These are phyloP conservation scores for Cutaneotrichosporon dermatis DNA, from an alignment of 1,284 basidiomycete species.

Conservation along the genomic window DNA sequence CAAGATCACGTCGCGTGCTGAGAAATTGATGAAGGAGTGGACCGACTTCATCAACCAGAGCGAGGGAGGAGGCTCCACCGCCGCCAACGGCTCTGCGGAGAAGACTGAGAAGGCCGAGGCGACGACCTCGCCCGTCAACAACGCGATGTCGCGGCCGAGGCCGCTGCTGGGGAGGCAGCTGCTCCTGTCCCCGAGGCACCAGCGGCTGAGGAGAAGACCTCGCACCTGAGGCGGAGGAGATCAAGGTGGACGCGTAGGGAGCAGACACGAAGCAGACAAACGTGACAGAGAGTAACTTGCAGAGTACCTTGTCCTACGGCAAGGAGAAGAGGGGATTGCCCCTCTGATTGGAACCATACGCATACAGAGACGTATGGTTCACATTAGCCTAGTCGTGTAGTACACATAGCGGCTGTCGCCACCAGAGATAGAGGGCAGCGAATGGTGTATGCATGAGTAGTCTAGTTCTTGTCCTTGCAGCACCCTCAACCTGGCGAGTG, in stretches of 20 bases:
- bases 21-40: conserved; percentile 47
- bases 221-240: conserved; percentile 7
- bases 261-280: not conserved
- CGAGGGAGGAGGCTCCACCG: conserved; percentile 6
- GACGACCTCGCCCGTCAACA: not conserved
- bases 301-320: no score
- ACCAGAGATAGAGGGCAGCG: conserved; percentile 7
- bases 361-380: no score
- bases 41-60: conserved; percentile 3
- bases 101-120: conserved; percentile 21
- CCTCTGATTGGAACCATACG: no score
- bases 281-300: not conserved
- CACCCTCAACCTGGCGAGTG: not conserved
- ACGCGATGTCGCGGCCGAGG: not conserved
- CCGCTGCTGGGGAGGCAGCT: no score
- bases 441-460: conserved; percentile 6
- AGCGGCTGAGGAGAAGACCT: not conserved
- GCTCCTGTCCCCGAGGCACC: conserved; percentile 17
- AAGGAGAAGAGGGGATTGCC: no score
- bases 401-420: no score
- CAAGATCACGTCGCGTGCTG: conserved; percentile 75
- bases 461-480: not conserved
- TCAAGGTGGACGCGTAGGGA: conserved; percentile 9
- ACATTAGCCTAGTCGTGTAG: no score
- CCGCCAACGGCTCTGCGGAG: conserved; percentile 8